Percentiles rank a stretch among this genome's conserved stretches.
These are phyloP conservation scores for Trichoderma sp. DNA, from an alignment of 2,329 filamentous ascomycete genomes.

Conservation along the genomic window DNA sequence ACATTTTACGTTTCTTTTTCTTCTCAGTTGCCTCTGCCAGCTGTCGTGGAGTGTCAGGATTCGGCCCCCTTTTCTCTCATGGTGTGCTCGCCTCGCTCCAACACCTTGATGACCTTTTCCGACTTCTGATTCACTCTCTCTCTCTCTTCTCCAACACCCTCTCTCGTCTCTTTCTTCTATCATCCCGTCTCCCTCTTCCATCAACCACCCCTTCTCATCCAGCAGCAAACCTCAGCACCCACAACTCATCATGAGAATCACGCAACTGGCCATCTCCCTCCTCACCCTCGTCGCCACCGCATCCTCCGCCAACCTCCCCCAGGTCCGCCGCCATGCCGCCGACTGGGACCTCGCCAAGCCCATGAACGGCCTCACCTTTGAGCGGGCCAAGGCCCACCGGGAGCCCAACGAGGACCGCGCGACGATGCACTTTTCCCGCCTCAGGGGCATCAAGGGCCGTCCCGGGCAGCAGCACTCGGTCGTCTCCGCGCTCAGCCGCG, in stretches of 20 bases:
- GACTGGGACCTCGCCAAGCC: slow-evolving; percentile 42
- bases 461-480: slow-evolving; percentile 34
- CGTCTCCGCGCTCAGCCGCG: slow-evolving; percentile 37
- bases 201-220: background rate
- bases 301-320: slow-evolving; percentile 7
- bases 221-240: background rate
- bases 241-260: slow-evolving; percentile 1
- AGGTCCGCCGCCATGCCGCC: slow-evolving; percentile 16
- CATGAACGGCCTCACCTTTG: slow-evolving; percentile 45
- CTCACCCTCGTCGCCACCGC: slow-evolving; percentile 19
- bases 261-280: slow-evolving; percentile 17
- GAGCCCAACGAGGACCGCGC: slow-evolving; percentile 37
- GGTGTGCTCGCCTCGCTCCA: background rate
- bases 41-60: background rate
- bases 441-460: slow-evolving; percentile 38
- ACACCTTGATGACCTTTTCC: background rate
- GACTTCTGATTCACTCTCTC: background rate
- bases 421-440: slow-evolving; percentile 40
- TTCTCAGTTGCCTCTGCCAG: background rate
- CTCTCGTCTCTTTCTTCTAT: background rate
- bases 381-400: slow-evolving; percentile 39
- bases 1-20: background rate
- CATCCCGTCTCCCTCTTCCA: background rate
- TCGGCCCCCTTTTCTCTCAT: background rate
- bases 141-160: background rate